These are phyloP conservation scores for Phialemoniopsis sp. DNA, from an alignment of 2,329 filamentous ascomycete genomes.

Conservation along the genomic window DNA sequence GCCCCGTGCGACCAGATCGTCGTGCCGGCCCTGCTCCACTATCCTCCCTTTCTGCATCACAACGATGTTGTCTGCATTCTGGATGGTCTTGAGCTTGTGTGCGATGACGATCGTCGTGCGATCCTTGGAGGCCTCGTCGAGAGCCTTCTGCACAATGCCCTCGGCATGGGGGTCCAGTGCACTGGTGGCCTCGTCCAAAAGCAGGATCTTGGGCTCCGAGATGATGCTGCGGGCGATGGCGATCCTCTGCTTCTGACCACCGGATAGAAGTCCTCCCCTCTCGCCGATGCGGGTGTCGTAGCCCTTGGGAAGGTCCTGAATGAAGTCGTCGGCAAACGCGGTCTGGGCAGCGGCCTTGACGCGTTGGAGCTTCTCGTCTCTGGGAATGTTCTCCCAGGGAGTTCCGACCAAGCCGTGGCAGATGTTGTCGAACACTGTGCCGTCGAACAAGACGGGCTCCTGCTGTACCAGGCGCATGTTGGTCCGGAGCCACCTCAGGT, in stretches of 20 bases:
- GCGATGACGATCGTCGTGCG: slow-evolving; percentile 66
- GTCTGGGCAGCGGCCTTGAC: slow-evolving; percentile 59
- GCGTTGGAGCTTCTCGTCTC: slow-evolving; percentile 50
- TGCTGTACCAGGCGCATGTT: slow-evolving; percentile 65
- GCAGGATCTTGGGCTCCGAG: slow-evolving; percentile 58
- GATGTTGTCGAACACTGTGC: slow-evolving; percentile 60
- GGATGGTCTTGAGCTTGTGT: slow-evolving; percentile 52
- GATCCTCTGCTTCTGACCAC: slow-evolving; percentile 64
- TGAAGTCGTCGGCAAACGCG: slow-evolving; percentile 41
- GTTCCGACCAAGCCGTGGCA: slow-evolving; percentile 52
- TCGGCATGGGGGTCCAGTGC: slow-evolving; percentile 42
- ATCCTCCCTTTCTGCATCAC: slow-evolving; percentile 27
- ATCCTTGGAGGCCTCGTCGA: slow-evolving; percentile 50
- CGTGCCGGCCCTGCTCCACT: slow-evolving; percentile 22
- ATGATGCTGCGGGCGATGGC: slow-evolving; percentile 65
- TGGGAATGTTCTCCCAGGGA: slow-evolving; percentile 45
- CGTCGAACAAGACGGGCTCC: slow-evolving; percentile 65
- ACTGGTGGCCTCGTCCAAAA: slow-evolving; percentile 65
- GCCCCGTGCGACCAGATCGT: slow-evolving; percentile 14
- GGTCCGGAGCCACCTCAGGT: slow-evolving; percentile 46
- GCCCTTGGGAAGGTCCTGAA: slow-evolving; percentile 21
- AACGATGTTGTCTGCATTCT: slow-evolving; percentile 34
- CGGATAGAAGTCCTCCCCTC: slow-evolving; percentile 59
- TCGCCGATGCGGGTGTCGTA: slow-evolving; percentile 63
- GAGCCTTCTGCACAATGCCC: slow-evolving; percentile 49